Percentiles rank a stretch among this genome's conserved stretches.
Conservation (phyloP, 1,284 basidiomycete genomes). For the Sutorius eximius region DNA sequence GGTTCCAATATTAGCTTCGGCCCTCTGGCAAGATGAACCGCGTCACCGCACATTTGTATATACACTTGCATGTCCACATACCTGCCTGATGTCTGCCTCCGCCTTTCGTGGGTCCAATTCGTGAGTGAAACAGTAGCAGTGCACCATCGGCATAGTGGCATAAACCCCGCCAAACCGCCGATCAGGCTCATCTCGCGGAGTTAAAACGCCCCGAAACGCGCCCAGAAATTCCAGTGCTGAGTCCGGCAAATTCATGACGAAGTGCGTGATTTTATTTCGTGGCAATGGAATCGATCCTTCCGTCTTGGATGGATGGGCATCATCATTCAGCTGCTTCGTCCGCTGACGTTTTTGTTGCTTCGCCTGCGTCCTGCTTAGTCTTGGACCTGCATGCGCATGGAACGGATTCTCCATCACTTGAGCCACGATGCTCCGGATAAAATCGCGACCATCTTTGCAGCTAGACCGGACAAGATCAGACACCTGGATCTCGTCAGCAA, state of each 20-base stretch:
- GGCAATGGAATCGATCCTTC: conserved; percentile 18
- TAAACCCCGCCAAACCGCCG: conserved; percentile 48
- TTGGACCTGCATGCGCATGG: conserved; percentile 50
- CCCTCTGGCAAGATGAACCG: conserved; percentile 54
- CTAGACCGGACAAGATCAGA: conserved; percentile 62
- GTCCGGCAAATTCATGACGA: conserved; percentile 97
- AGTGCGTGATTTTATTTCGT: conserved; percentile 74
- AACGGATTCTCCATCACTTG: conserved; percentile 67
- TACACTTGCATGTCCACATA: conserved; percentile 39
- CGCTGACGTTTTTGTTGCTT: conserved; percentile 31
- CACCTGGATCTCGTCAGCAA: conserved; percentile 52
- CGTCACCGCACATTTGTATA: conserved; percentile 7
- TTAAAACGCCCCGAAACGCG: conserved; percentile 78
- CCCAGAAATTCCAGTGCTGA: conserved; percentile 89
- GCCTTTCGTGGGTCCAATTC: conserved; percentile 73
- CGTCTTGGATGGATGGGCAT: conserved; percentile 9
- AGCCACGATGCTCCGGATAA: conserved; percentile 64
- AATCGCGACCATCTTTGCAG: conserved; percentile 83
- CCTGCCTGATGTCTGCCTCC: conserved; percentile 75
- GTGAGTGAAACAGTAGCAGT: conserved; percentile 96
- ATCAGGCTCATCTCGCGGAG: conserved; percentile 34
- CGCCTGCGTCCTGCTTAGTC: conserved; percentile 47
- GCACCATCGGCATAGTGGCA: conserved; percentile 81
- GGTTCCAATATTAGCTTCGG: conserved; percentile 65
- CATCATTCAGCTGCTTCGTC: conserved; percentile 23